Percentiles rank a stretch among this genome's conserved stretches.
Conservation (phyloP, 2,329 filamentous ascomycete genomes). For the Xylaria sp. region DNA sequence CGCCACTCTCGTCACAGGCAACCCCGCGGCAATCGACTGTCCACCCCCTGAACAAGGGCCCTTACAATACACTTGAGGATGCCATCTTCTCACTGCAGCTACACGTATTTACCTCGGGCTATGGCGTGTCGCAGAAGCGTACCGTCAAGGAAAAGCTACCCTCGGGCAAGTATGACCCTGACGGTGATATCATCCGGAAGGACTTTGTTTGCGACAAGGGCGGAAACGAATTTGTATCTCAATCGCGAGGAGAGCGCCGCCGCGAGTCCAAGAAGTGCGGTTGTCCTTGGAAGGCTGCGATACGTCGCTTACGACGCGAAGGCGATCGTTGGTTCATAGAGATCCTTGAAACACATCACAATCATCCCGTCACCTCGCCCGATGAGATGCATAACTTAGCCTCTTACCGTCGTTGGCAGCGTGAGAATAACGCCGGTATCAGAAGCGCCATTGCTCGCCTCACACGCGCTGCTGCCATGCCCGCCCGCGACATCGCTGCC, state of each 20-base stretch:
- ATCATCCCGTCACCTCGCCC: slow-evolving; percentile 27
- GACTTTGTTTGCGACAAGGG: slow-evolving; percentile 31
- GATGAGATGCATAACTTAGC: slow-evolving; percentile 30
- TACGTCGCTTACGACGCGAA: slow-evolving; percentile 28
- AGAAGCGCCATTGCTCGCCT: slow-evolving; percentile 25
- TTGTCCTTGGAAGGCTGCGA: slow-evolving; percentile 27
- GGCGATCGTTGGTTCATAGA: slow-evolving; percentile 30
- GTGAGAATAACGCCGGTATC: slow-evolving; percentile 30
- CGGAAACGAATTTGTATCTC: slow-evolving; percentile 30
- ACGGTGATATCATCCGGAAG: slow-evolving; percentile 28
- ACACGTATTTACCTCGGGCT: slow-evolving; percentile 30
- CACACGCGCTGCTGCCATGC: slow-evolving; percentile 26
- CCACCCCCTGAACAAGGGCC: slow-evolving; percentile 25
- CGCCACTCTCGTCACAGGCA: slow-evolving; percentile 3
- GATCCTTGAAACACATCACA: slow-evolving; percentile 26
- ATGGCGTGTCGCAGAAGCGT: slow-evolving; percentile 31
- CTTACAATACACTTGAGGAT: slow-evolving; percentile 28
- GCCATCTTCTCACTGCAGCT: slow-evolving; percentile 30
- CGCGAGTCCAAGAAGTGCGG: slow-evolving; percentile 29
- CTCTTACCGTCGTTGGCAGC: slow-evolving; percentile 31
- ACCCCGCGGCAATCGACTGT: slow-evolving; percentile 16
- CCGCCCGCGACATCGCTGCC: slow-evolving; percentile 24
- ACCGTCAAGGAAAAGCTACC: slow-evolving; percentile 31
- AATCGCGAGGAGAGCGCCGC: slow-evolving; percentile 28
- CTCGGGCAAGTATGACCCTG: slow-evolving; percentile 30